Base-by-base conservation (phyloP, 768 basidiomycete genomes). In the Glaciozyma martinii region DNA sequence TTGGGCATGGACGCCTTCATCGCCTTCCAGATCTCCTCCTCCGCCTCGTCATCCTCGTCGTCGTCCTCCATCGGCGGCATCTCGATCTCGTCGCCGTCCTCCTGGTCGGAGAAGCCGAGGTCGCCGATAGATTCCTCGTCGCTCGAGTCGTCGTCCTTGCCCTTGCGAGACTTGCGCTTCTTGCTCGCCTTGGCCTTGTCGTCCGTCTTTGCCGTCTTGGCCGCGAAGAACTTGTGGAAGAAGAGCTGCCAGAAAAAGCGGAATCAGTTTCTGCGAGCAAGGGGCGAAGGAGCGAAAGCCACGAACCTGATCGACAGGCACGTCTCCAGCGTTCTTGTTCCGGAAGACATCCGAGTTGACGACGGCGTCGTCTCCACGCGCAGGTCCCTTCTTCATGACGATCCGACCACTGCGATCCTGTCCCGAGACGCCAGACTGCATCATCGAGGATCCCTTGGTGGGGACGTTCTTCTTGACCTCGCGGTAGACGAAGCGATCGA, bases 401-500 rank as follows among this genome's bases (percentile, higher is more conserved):
- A 81, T 75, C 46, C 75, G 72, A 3, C 88, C 84, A 3, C 78
- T 78, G 18, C 81, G 79, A 63, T 86, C 86, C n/a, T 82, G 70
- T 2, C 70, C 68, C 56, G 81, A 82, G 9, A 87, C 87, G 1
- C 86, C 84, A n/a, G 91, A 91, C 78, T 99, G 94, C 95, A 98
- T 98, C 61, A 89, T 88, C 66, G 87, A 89, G 0, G 84, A 80
- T n/a, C 92, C 93, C 74, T 85, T 86, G 12, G 82, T 78, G 62
- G 79, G 81, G 2, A 77, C 68, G 71, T 86, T 85, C 68, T 80
- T 79, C 79, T 97, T 98, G 1, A 92, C 86, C 75, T 98, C 97
- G 77, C 92, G 90, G 80, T 90, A 97, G 50, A 97, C 89, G 78
- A 98, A 97, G 42, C 93, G 84, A 75, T 98, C 95, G 47, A 98